Evolutionary conservation across 352 stramenopile species (phyloP).

Genomic region (Phytophthora cactorum): DNA sequence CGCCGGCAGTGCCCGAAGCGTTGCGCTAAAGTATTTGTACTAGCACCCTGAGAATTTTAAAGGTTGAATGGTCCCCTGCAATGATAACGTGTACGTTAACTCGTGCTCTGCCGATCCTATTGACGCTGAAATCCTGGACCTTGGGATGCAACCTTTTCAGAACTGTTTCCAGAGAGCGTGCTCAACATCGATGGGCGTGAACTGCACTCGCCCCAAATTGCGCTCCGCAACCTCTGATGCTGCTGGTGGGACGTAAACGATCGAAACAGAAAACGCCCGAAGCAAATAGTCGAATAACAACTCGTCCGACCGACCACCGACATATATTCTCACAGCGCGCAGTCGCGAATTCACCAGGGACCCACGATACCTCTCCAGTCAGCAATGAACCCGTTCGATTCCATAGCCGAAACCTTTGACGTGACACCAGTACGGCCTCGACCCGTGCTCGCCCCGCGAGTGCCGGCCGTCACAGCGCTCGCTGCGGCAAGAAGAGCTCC

Average conservation of each 20-base stretch:
- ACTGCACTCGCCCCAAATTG: background rate
- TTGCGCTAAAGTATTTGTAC: no score
- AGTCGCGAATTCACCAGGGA: constrained; percentile 10
- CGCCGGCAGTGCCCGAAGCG: no score
- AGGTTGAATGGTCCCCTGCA: no score
- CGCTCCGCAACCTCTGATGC: background rate
- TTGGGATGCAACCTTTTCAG: no score
- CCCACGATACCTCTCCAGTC: background rate
- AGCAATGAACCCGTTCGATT: constrained; percentile 11
- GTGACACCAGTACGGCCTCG: constrained; percentile 24
- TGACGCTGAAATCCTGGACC: no score
- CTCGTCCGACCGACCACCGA: background rate
- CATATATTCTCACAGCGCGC: constrained; percentile 1
- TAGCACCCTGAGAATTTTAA: no score
- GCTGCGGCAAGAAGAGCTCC: constrained; percentile 16
- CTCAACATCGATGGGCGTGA: no score
- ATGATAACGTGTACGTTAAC: no score
- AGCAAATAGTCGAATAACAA: constrained; percentile 28
- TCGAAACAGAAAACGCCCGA: constrained; percentile 20
- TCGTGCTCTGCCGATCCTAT: no score
- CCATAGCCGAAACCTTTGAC: constrained; percentile 22
- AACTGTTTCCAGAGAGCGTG: background rate
- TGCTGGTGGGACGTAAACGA: constrained; percentile 3
- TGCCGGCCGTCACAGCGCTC: constrained; percentile 24
- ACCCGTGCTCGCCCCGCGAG: constrained; percentile 17